phyloP scores from a whole-genome alignment of 208 protist genomes.

The Crithidia brevicula region DNA sequence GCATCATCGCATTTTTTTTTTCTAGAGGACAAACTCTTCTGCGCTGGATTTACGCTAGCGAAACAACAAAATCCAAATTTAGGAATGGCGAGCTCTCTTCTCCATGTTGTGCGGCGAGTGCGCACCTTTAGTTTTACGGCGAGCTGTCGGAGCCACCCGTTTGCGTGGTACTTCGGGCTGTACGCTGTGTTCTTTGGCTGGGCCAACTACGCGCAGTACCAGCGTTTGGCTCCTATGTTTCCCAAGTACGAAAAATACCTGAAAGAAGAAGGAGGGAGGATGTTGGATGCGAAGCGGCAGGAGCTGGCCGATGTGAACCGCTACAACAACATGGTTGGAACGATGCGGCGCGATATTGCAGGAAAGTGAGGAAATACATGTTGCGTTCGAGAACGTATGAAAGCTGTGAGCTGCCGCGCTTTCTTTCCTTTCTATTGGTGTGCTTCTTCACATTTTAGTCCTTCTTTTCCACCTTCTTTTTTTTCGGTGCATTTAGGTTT shows the following conservation, averaged over 20 bases:
- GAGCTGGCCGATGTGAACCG: conserved; percentile 74
- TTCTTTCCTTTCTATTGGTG: too few species aligned
- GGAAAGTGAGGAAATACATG: conserved; percentile 12
- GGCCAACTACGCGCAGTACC: conserved; percentile 82
- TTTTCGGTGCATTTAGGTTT: too few species aligned
- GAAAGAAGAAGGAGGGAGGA: conserved; percentile 60
- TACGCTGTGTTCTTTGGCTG: conserved; percentile 54
- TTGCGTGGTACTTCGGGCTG: conserved; percentile 58
- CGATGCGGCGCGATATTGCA: conserved; percentile 68
- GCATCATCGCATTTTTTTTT: too few species aligned
- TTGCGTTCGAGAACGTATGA: too few species aligned
- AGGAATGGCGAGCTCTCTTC: conserved; percentile 16
- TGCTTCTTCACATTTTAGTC: neutral
- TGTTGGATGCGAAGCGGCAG: conserved; percentile 79
- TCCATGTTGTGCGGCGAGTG: conserved; percentile 40
- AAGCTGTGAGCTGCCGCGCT: too few species aligned
- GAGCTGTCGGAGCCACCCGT: conserved; percentile 58
- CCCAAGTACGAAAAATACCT: conserved; percentile 68
- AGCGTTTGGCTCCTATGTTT: conserved; percentile 70
- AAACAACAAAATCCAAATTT: neutral
- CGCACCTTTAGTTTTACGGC: conserved; percentile 66
- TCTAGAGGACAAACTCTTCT: neutral
- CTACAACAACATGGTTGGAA: conserved; percentile 82
- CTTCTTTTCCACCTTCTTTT: neutral
- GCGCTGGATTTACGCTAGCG: neutral